These are phyloP conservation scores for Asterella californica DNA, from an alignment of 225 moss, liverwort and hornwort species.

Conservation along the genomic window DNA sequence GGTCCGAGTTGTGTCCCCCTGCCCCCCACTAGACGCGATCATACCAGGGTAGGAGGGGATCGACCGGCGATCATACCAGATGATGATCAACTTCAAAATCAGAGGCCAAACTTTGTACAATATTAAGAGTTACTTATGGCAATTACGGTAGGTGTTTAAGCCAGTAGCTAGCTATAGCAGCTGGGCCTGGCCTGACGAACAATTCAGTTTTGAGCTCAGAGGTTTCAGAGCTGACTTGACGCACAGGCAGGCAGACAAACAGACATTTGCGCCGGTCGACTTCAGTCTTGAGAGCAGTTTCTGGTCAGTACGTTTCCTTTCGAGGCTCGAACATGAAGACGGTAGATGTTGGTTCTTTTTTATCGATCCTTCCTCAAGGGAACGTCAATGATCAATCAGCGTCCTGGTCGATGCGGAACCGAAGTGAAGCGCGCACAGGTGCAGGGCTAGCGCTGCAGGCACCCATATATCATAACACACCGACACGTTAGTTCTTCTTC, in stretches of 20 bases:
- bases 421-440: not conserved
- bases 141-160: not conserved
- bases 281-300: not conserved
- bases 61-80: not conserved
- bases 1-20: not conserved
- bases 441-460: not conserved
- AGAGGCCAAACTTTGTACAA: conserved; percentile 10
- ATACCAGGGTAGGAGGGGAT: not conserved
- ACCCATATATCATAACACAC: not conserved
- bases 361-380: not conserved
- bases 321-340: not conserved
- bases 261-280: not conserved
- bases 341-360: not conserved
- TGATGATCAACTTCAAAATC: not conserved
- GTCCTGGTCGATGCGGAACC: not conserved
- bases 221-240: not conserved
- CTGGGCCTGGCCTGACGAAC: not conserved
- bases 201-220: not conserved
- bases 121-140: not conserved
- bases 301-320: not conserved
- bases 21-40: not conserved
- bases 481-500: not conserved
- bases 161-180: not conserved
- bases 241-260: not conserved
- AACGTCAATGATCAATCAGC: not conserved